Conservation (phyloP, 305 asterid genomes). For the Fraxinus paxiana region DNA sequence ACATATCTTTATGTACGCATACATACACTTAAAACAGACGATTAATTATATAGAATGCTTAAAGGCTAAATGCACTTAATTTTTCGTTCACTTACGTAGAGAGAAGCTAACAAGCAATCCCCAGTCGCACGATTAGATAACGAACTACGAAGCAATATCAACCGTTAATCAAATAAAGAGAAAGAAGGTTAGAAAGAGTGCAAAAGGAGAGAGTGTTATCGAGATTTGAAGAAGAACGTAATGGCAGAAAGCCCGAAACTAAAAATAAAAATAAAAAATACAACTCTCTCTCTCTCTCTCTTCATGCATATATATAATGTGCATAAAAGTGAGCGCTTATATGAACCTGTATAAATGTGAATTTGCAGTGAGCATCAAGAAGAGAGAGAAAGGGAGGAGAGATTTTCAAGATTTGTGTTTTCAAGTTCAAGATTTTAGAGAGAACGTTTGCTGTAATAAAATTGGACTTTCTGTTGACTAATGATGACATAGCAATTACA, state of each 20-base stretch:
- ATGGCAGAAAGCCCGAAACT: not conserved
- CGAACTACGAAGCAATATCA: constrained; percentile 20
- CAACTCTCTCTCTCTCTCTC: not conserved
- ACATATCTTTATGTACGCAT: not conserved
- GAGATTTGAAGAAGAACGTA: constrained; percentile 17
- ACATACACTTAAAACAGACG: constrained; percentile 3
- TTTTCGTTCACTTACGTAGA: constrained; percentile 27
- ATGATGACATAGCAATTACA: not conserved
- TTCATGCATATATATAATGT: not conserved
- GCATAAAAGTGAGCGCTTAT: not conserved
- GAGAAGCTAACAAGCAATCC: constrained; percentile 30
- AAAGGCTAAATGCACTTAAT: constrained; percentile 12
- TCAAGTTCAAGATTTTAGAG: not conserved
- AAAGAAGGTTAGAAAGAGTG: not conserved
- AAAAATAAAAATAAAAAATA: not conserved
- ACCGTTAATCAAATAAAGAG: constrained; percentile 34
- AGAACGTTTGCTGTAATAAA: not conserved
- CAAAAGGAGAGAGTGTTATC: constrained; percentile 18
- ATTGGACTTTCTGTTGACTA: not conserved
- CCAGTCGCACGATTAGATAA: constrained; percentile 30
- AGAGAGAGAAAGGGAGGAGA: not conserved
- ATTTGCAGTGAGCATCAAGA: not conserved
- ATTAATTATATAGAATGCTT: constrained; percentile 31
- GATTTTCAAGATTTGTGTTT: not conserved
- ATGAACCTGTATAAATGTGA: not conserved